Percentiles rank a stretch among this genome's conserved stretches.
phyloP scores from a whole-genome alignment of 176 grass and related monocot species.

The Saccharum spontaneum region DNA sequence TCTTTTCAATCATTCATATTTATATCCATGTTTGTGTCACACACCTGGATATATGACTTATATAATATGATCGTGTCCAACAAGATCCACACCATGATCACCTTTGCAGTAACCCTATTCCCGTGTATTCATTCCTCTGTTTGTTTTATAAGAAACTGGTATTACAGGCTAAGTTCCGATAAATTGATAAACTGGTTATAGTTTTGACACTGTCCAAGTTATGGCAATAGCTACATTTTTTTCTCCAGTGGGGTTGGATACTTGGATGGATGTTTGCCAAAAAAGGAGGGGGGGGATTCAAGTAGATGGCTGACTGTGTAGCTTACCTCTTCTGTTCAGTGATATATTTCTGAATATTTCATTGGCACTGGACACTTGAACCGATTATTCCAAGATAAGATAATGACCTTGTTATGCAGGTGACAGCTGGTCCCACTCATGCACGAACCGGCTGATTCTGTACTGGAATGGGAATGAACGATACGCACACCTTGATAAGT shows the following conservation, averaged over 20 bases:
- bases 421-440: constrained; percentile 95
- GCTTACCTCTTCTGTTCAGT: background rate
- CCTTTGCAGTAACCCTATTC: background rate
- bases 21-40: background rate
- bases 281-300: background rate
- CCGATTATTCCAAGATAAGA: background rate
- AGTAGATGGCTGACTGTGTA: background rate
- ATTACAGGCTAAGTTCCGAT: background rate
- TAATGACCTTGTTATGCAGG: constrained; percentile 43
- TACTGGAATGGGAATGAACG: constrained; percentile 79
- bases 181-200: background rate
- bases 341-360: constrained; percentile 8
- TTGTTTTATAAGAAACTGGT: constrained; percentile 8
- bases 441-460: constrained; percentile 82
- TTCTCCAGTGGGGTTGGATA: background rate
- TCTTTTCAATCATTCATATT: background rate
- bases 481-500: constrained; percentile 79
- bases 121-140: background rate
- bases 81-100: background rate
- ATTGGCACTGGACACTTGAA: background rate
- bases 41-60: too few relatives aligned
- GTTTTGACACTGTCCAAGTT: background rate
- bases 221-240: background rate
- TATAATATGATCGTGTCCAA: too few relatives aligned
- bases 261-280: background rate